Evolutionary conservation across 495 filamentous ascomycete species (phyloP).

Genomic region (Podospora australis): DNA sequence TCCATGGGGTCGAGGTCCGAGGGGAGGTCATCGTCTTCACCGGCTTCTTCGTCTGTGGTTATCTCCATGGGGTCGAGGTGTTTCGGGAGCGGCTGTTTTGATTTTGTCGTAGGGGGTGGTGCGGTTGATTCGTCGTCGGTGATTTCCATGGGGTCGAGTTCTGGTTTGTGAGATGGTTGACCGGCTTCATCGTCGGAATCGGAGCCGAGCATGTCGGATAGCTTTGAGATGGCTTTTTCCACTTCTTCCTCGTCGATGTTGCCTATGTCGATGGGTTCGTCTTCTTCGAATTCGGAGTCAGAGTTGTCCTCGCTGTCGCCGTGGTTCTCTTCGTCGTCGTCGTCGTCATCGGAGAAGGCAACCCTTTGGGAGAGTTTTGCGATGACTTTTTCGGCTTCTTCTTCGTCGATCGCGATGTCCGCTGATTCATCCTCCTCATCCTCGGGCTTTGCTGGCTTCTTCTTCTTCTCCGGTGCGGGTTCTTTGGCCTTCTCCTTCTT

Average conservation of each 20-base stretch:
- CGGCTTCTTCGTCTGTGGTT: slow-evolving; percentile 14
- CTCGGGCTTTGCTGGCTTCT: slow-evolving; percentile 16
- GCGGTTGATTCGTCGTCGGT: slow-evolving; percentile 18
- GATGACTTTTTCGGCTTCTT: slow-evolving; percentile 9
- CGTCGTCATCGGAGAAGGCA: background rate
- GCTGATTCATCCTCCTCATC: slow-evolving; percentile 9
- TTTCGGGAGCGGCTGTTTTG: background rate
- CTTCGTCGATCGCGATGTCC: too few relatives aligned
- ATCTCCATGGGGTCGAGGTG: slow-evolving; percentile 16
- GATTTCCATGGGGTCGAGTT: slow-evolving; percentile 21
- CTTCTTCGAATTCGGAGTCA: too few relatives aligned
- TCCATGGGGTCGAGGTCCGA: slow-evolving; percentile 4
- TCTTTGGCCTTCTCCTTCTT: slow-evolving; percentile 1
- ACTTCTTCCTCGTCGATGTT: slow-evolving; percentile 11
- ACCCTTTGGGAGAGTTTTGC: background rate
- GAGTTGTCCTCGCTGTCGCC: too few relatives aligned
- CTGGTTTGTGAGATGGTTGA: slow-evolving; percentile 8
- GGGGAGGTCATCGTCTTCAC: slow-evolving; percentile 2
- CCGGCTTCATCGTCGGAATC: slow-evolving; percentile 12
- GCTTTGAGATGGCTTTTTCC: slow-evolving; percentile 13
- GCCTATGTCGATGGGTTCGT: too few relatives aligned
- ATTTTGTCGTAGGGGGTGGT: slow-evolving; percentile 3
- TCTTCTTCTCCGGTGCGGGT: background rate
- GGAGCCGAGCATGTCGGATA: slow-evolving; percentile 15
- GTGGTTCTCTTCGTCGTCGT: slow-evolving; percentile 4